Evolutionary conservation across 805 yeast species (phyloP), one percentile per base, ranked within the genome.

Genomic region (Ascoidea rubescens): DNA sequence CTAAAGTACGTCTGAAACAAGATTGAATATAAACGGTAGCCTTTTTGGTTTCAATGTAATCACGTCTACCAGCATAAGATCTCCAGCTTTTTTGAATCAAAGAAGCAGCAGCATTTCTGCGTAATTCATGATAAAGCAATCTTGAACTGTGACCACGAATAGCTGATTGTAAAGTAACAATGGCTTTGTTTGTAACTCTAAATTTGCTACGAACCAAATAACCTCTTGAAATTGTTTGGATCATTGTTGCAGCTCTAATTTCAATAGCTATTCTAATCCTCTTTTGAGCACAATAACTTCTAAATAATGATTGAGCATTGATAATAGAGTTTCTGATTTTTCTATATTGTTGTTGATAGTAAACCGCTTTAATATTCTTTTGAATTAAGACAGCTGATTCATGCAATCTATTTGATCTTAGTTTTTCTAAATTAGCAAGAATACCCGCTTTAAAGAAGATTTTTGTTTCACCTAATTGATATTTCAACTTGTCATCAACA

Each of bases 361-460:
- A 71, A 31, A 74, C 68, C 62, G 79, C 83, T 62, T 85, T 78
- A 64, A 90, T 71, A 60, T 84, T 78, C 74, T 87, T 88, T 70
- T 93, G 98, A 58, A 91, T 84, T 68, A 84, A 69, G 14, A 80
- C 82, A 5, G 96, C 96, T 48, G 96, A 82, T 51, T 71, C 75
- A 62, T 77, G 77, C 58, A 89, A 77, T 61, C 89, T 87, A 56
- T 84, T 86, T 37, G 89, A 71, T 67, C 97, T 80, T 62, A 84
- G 69, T 59, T 87, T 87, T 68, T 91, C 99, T 60, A 91, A 73
- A 57, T 80, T 80, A 5, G 97, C 98, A 66, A 91, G 74, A 85
- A 91, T 86, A 65, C 99, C 99, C 31, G 98, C 96, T 62, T 95
- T 84, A 72, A 91, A 87, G 71, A 91, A 91, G 53, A 91, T 88